Percentiles rank a stretch among this genome's conserved stretches.
Evolutionary conservation across 2,329 filamentous ascomycete genomes (phyloP).

Genomic region (Dactylellina leptospora): DNA sequence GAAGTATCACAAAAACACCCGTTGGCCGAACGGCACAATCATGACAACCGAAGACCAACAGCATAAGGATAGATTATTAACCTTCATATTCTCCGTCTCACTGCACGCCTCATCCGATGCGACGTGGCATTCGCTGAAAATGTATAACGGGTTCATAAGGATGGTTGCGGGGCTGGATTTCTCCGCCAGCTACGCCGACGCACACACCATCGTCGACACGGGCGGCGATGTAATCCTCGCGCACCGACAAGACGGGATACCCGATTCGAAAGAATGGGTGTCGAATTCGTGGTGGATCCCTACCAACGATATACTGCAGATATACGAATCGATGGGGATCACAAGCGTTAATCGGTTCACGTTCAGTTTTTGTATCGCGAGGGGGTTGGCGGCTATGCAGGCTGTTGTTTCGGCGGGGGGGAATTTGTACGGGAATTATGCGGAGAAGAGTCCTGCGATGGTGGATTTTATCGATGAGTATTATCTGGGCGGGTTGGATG

Average conservation of each 20-base stretch:
- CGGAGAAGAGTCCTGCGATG: constrained; percentile 54
- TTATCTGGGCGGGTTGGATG: constrained; percentile 56
- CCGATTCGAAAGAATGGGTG: constrained; percentile 53
- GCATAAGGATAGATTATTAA: constrained; percentile 55
- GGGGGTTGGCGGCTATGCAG: constrained; percentile 55
- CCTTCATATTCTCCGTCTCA: constrained; percentile 55
- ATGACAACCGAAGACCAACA: constrained; percentile 52
- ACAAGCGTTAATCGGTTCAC: constrained; percentile 47
- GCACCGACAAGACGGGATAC: constrained; percentile 52
- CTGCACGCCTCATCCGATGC: constrained; percentile 56
- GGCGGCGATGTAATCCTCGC: constrained; percentile 55
- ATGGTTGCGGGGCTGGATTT: constrained; percentile 56
- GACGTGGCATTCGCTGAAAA: constrained; percentile 56
- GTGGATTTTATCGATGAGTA: constrained; percentile 56
- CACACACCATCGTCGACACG: constrained; percentile 55
- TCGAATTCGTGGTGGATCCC: constrained; percentile 55
- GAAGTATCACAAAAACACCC: constrained; percentile 20
- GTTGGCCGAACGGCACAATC: constrained; percentile 42
- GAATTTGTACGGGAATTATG: constrained; percentile 51
- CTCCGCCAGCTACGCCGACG: constrained; percentile 47
- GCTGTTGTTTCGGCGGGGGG: constrained; percentile 54
- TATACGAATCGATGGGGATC: constrained; percentile 55
- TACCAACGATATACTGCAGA: constrained; percentile 53
- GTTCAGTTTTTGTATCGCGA: constrained; percentile 54
- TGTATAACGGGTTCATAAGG: constrained; percentile 55